phyloP scores from a whole-genome alignment of 106 monocot species.

The Hemerocallis citrina region DNA sequence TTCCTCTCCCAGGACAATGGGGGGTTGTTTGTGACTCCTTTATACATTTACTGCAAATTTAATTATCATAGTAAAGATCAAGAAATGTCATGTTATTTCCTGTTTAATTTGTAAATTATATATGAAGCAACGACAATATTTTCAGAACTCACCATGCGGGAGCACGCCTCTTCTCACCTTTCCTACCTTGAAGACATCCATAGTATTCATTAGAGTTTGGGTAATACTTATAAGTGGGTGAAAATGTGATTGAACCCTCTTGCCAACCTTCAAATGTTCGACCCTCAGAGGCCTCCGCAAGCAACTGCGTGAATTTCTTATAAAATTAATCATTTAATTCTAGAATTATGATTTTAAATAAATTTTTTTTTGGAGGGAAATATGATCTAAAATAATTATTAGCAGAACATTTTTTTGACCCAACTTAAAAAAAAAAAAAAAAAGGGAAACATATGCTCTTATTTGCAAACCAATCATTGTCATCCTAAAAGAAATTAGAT shows the following conservation, averaged over 20 bases:
- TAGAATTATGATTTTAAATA: background rate
- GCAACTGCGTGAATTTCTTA: conserved; percentile 13
- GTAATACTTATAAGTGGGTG: conserved; percentile 81
- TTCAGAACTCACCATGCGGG: conserved; percentile 33
- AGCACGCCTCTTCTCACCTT: conserved; percentile 49
- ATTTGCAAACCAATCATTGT: too few species aligned
- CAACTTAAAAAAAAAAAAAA: too few species aligned
- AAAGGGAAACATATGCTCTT: too few species aligned
- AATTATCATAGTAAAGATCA: too few species aligned
- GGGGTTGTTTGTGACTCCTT: too few species aligned
- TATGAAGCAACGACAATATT: background rate
- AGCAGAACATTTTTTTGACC: too few species aligned
- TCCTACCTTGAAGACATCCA: conserved; percentile 26
- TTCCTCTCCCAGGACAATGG: too few species aligned
- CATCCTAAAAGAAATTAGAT: too few species aligned
- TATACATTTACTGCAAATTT: too few species aligned
- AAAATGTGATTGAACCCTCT: conserved; percentile 68
- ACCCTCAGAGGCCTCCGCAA: conserved; percentile 22
- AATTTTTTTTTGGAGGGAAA: too few species aligned
- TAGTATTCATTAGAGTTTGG: conserved; percentile 67
- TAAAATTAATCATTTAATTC: background rate
- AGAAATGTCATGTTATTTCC: too few species aligned
- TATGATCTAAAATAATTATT: too few species aligned
- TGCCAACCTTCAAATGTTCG: conserved; percentile 61
- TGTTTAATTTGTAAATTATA: background rate